Evolutionary conservation across 2,329 filamentous ascomycete genomes (phyloP), one percentile per base, ranked within the genome.

Genomic region (Sarocladium oryzae): DNA sequence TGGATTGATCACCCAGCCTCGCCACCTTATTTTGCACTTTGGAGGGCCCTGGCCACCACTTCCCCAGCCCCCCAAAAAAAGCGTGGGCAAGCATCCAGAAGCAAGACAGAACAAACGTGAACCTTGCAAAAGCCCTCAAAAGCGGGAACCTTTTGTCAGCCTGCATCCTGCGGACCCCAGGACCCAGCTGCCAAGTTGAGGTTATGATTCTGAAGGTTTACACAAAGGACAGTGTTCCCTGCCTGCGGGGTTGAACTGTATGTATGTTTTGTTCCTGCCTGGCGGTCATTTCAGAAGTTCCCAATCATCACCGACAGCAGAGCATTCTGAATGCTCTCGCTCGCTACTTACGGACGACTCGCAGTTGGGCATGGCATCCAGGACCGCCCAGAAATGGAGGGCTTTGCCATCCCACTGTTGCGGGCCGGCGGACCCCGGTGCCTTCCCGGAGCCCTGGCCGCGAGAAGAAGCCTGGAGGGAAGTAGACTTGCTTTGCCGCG

Each of bases 361-460:
- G 36, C 40, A n/a, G 40, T 45, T 45, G 40, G 40, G 21, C 11
- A 41, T 41, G 40, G 21, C 10, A 32, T 16, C 10, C 20, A 20
- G 18, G 43, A 18, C 10, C 7, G 28, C 7, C 13, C 28, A 30
- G 28, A 30, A 30, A 30, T 7, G 13, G 28, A 30, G 28, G 18
- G 36, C n/a, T 40, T 40, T 18, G 36, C 36, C 36, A 16, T 8
- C 26, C 43, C 28, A 5, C 35, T 15, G 7, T 5, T 18, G 21
- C 43, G 43, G 43, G 16, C 43, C 43, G 43, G 43, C 43, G 43
- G 43, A 48, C 43, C 43, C 43, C 33, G 43, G 18, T 33, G 28
- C 43, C 40, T 10, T 33, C 43, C 43, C 21, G 43, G 28, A 21
- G 20, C 43, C 16, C 24, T 48, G 8, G 15, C 40, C 24, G 20